Conservation (phyloP, 139 green algal species). For the Micromonas pusilla region DNA sequence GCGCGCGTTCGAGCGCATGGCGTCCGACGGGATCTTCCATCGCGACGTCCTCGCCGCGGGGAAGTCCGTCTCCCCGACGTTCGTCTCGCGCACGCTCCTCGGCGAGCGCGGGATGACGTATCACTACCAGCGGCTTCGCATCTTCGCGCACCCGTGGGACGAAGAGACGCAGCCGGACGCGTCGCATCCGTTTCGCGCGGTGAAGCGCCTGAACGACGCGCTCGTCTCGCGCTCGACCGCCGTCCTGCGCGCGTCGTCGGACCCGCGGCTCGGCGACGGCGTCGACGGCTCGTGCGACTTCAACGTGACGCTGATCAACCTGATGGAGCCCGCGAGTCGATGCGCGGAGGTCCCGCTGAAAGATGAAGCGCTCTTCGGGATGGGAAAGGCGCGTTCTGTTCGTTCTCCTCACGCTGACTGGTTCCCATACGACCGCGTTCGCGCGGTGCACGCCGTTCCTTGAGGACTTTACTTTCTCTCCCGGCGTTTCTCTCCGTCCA, state of each 20-base stretch:
- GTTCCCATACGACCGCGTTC: no score
- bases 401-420: no score
- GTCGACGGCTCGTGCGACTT: neutral
- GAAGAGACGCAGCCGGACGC: neutral
- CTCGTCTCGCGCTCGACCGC: neutral
- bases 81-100: slow-evolving; percentile 8
- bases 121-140: slow-evolving; percentile 21
- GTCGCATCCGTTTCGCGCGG: neutral
- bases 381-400: no score
- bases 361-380: neutral
- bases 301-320: slow-evolving; percentile 25
- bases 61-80: slow-evolving; percentile 2
- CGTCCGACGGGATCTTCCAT: neutral
- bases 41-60: slow-evolving; percentile 17
- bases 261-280: neutral
- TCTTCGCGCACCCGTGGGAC: slow-evolving; percentile 9
- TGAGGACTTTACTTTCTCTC: no score
- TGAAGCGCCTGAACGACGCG: slow-evolving; percentile 8
- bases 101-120: slow-evolving; percentile 22
- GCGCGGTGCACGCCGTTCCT: no score
- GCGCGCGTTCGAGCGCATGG: slow-evolving; percentile 4
- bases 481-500: no score
- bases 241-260: neutral
- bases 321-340: slow-evolving; percentile 6
- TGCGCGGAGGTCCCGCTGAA: neutral